Evolutionary conservation across 2,329 filamentous ascomycete genomes (phyloP), one percentile per base, ranked within the genome.

Genomic region (Herpomyces periplanetae): DNA sequence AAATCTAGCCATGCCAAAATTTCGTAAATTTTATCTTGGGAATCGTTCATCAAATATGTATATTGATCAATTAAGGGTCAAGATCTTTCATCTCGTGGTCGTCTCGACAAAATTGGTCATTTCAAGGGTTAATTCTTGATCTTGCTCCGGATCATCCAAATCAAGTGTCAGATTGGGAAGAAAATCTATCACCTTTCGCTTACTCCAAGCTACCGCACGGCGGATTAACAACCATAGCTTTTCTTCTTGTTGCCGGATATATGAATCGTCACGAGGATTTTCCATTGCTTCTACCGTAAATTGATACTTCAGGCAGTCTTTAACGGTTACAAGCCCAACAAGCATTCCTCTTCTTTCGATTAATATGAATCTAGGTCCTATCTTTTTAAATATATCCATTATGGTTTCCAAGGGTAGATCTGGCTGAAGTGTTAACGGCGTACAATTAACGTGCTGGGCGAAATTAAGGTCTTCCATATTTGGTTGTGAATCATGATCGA

Each of bases 331-430:
- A 0, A 96, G 47, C 0, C 80, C 80, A 0, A 52, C 54, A 2
- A 96, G 48, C 19, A 55, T 54, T 7, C 80, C 80, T 23, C 66
- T 63, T 33, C 87, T 63, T 36, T 96, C 80, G 15, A 88, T 62
- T 3, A 96, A 48, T 19, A 96, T 75, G 4, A 88, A 71, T 1
- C 80, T 55, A 0, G 75, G 80, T 0, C 80, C 80, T 35, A 96
- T 84, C 42, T 91, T 96, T 36, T 75, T 75, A 45, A 96, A 96
- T 5, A 96, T 48, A 33, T 96, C 80, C 71, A 96, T 88, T 13
- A 85, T 75, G 0, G 80, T 96, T 39, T 96, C 80, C 0, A 96
- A 54, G 0, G 75, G 65, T 1, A 91, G 53, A 2, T 69, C 58
- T 1, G 80, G 80, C 32, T 96, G 80, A 1, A 73, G 73, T 0